Percentiles rank a stretch among this genome's conserved stretches.
Conservation (phyloP, 2,329 filamentous ascomycete genomes). For the Exophiala spinifera region DNA sequence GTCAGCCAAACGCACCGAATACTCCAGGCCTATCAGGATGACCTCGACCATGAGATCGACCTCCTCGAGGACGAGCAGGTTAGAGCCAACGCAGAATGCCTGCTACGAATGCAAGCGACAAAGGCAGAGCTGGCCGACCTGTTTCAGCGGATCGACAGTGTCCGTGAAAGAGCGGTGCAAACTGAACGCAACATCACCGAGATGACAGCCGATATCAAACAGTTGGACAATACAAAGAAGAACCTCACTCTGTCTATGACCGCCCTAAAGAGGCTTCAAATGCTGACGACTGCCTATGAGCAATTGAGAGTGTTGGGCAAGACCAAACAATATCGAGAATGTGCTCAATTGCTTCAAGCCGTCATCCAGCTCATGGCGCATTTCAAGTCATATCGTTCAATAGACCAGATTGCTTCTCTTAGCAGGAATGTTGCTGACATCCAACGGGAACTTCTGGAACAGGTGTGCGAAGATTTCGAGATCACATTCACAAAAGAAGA, state of each 20-base stretch:
- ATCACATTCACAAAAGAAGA: slow-evolving; percentile 88
- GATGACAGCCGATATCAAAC: slow-evolving; percentile 99
- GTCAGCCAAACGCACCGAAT: slow-evolving; percentile 70
- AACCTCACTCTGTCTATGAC: slow-evolving; percentile 98
- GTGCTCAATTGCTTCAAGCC: slow-evolving; percentile 86
- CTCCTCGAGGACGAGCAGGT: slow-evolving; percentile 71
- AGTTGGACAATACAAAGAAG: slow-evolving; percentile 91
- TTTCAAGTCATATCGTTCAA: slow-evolving; percentile 96
- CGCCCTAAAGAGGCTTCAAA: slow-evolving; percentile 91
- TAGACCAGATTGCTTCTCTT: slow-evolving; percentile 93
- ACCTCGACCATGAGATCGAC: slow-evolving; percentile 74
- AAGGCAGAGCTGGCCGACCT: slow-evolving; percentile 85
- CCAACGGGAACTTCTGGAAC: slow-evolving; percentile 87
- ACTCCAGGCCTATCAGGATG: slow-evolving; percentile 74
- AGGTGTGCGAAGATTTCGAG: slow-evolving; percentile 99
- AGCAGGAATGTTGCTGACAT: slow-evolving; percentile 91
- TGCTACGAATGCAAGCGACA: slow-evolving; percentile 86
- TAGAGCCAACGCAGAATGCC: slow-evolving; percentile 78
- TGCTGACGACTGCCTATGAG: slow-evolving; percentile 98
- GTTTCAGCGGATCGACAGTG: slow-evolving; percentile 91
- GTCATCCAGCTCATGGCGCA: slow-evolving; percentile 97
- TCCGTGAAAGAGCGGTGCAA: slow-evolving; percentile 81
- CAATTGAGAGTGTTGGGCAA: slow-evolving; percentile 81
- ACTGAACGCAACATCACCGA: slow-evolving; percentile 95
- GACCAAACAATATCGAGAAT: slow-evolving; percentile 89